Evolutionary conservation across 169 alveolate species (phyloP).

Genomic region (Plasmodium sp.): DNA sequence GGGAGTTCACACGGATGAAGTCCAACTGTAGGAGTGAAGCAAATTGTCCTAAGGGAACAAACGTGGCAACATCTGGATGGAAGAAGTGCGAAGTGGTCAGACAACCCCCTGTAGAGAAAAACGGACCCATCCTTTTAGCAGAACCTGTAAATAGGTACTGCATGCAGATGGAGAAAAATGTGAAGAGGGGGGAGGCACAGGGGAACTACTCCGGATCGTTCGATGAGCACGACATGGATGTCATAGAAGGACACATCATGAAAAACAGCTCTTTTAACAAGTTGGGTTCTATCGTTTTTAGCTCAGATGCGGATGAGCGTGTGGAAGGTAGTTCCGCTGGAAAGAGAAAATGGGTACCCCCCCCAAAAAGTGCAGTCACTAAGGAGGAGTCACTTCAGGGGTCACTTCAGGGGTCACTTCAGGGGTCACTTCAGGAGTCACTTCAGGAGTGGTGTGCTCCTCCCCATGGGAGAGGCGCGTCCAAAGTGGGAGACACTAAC

Average conservation of each 20-base stretch:
- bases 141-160: neutral
- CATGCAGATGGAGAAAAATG: neutral
- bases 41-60: neutral
- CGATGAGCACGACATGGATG: constrained; percentile 3
- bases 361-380: neutral
- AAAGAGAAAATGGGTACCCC: neutral
- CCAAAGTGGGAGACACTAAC: neutral
- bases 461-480: neutral
- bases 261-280: constrained; percentile 8
- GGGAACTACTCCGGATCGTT: neutral
- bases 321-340: neutral
- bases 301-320: neutral
- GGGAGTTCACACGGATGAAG: neutral
- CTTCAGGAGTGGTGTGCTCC: neutral
- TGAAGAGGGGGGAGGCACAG: neutral
- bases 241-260: neutral
- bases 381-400: neutral
- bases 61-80: neutral
- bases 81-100: neutral
- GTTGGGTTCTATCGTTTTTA: neutral
- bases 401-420: neutral
- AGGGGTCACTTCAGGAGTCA: neutral
- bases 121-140: neutral
- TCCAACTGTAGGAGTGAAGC: neutral
- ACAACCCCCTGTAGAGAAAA: neutral